A percentile compares a stretch with the other conserved stretches of the same genome.
Conservation (phyloP, 2,329 filamentous ascomycete genomes). For the Penicillium fuscoglaucum region DNA sequence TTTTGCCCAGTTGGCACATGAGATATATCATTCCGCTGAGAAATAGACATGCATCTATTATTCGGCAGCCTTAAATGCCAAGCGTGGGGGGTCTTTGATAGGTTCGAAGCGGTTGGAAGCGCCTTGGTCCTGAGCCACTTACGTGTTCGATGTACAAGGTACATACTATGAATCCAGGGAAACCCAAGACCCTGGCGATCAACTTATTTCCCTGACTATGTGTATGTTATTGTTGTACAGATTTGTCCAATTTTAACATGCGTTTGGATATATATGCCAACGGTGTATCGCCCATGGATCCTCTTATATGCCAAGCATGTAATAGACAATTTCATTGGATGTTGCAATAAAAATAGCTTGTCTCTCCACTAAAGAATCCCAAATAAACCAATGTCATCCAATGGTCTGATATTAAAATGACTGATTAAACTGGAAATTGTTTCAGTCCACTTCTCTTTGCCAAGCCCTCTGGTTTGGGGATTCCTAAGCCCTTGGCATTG, state of each 20-base stretch:
- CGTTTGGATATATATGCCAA: not conserved
- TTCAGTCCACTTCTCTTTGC: slow-evolving; percentile 6
- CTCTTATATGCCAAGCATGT: not conserved
- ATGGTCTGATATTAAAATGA: not conserved
- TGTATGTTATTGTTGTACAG: no score
- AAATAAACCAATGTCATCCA: not conserved
- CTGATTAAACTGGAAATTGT: not conserved
- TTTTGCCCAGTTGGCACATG: slow-evolving; percentile 54
- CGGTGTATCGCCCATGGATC: not conserved
- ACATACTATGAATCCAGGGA: not conserved
- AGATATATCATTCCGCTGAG: slow-evolving; percentile 45
- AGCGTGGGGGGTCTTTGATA: not conserved
- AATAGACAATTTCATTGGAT: not conserved
- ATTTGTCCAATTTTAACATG: no score
- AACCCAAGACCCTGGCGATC: not conserved
- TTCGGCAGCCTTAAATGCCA: slow-evolving; percentile 13
- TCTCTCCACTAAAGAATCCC: not conserved
- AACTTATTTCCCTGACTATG: no score
- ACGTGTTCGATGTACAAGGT: not conserved
- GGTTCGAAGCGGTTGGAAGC: not conserved
- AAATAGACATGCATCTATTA: not conserved
- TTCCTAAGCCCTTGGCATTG: slow-evolving; percentile 19
- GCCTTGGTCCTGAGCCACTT: slow-evolving; percentile 1
- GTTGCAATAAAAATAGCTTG: not conserved
- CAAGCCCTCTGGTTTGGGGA: slow-evolving; percentile 4